Evolutionary conservation across 2,329 filamentous ascomycete species (phyloP), one percentile per base, ranked within the genome.

Genomic region (Ophiostoma tasmaniense): DNA sequence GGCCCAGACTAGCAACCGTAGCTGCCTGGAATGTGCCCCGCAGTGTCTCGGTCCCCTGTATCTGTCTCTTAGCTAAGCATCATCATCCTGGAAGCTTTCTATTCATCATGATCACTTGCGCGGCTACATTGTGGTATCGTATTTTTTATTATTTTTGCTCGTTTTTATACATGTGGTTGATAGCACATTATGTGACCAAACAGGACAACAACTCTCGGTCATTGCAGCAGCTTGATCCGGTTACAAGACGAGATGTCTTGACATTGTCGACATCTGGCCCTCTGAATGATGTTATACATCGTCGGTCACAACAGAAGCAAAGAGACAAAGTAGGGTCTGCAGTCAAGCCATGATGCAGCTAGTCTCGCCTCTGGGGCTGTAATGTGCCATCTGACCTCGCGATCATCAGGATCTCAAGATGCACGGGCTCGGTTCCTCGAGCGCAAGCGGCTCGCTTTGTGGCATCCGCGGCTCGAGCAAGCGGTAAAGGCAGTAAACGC

Each of bases 1-100:
- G 4, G 55, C 55, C 50, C 20, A 61, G 13, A 61, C 52, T 28
- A 30, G 25, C 25, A 61, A 55, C 13, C 25, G 55, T 33, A 61
- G 55, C 55, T 61, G 55, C 55, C 55, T 61, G 55, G 25, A 61
- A 30, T 61, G 25, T 61, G 55, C 55, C 55, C 55, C 55, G 55
- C 55, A 61, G 55, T 61, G 25, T 55, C 50, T 30, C 25, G 17
- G 50, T 28, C n/a, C 20, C 17, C 42, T 45, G 50, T 55, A 25
- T 25, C 25, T 22, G 11, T 33, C 33, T 33, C 33, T 33, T 33
- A 33, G 33, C 33, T 33, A 33, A 33, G 33, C 33, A 33, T 33
- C n/a, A 13, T 22, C 52, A 59, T 52, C 17, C 39, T 42, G 42
- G 50, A 28, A 55, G 50, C 50, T 55, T 55, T 10, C 22, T n/a